Percentiles rank a stretch among this genome's conserved stretches.
phyloP scores from a whole-genome alignment of 192 early-diverging fungal genomes.

The Linderina pennispora region DNA sequence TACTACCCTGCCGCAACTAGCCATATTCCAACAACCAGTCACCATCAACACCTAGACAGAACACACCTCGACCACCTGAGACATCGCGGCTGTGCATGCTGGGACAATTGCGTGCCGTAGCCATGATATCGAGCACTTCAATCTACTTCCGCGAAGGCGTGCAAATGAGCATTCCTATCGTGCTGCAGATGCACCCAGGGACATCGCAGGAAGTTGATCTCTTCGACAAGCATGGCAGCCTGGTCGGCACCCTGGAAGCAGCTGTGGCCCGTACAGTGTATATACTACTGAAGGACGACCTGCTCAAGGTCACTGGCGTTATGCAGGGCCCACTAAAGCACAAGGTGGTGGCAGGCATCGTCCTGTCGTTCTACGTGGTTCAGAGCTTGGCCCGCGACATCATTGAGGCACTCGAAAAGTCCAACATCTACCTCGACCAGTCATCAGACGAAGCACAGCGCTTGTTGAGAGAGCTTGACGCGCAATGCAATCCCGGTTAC shows the following conservation, averaged over 20 bases:
- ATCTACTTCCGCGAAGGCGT: conserved; percentile 14
- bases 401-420: conserved; percentile 16
- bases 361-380: conserved; percentile 34
- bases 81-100: conserved; percentile 25
- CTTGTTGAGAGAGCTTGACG: conserved; percentile 15
- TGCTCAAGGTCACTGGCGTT: conserved; percentile 20
- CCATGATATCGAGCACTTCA: conserved; percentile 23
- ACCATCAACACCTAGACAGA: not conserved
- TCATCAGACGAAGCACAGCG: conserved; percentile 23
- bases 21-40: not conserved
- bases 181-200: conserved; percentile 22
- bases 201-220: conserved; percentile 21
- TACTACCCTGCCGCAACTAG: not conserved
- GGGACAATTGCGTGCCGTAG: conserved; percentile 32
- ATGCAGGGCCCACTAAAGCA: conserved; percentile 22
- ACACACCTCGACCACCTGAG: not conserved
- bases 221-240: conserved; percentile 10
- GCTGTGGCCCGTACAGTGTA: conserved; percentile 24
- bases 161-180: conserved; percentile 14
- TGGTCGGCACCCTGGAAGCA: conserved; percentile 34
- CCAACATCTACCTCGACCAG: conserved; percentile 32
- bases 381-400: conserved; percentile 13
- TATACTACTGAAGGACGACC: conserved; percentile 15
- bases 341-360: conserved; percentile 23
- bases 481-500: conserved; percentile 23